A percentile compares a stretch with the other conserved stretches of the same genome.
phyloP scores from a whole-genome alignment of 2,329 filamentous ascomycete species.

The Seiridium unicorne region DNA sequence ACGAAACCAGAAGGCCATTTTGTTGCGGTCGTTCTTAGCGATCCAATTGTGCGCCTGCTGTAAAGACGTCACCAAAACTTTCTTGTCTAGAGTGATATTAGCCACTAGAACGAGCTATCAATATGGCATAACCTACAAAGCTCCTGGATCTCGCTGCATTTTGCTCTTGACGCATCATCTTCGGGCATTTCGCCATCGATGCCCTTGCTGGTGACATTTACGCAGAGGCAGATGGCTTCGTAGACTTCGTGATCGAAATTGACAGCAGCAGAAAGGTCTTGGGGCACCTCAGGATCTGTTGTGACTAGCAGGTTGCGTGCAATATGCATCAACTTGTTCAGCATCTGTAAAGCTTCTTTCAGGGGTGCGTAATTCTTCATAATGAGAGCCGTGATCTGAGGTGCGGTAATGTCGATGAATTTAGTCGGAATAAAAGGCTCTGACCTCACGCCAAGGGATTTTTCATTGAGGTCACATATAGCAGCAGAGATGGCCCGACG shows the following conservation, averaged over 20 bases:
- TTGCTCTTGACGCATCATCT: constrained; percentile 55
- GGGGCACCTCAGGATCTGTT: constrained; percentile 62
- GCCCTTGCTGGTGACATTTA: constrained; percentile 66
- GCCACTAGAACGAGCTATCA: constrained; percentile 7
- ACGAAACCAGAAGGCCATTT: constrained; percentile 68
- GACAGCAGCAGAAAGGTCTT: constrained; percentile 63
- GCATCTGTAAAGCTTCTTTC: constrained; percentile 60
- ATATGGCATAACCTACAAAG: constrained; percentile 46
- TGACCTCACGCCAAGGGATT: constrained; percentile 56
- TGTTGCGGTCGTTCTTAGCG: constrained; percentile 66
- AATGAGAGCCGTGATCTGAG: constrained; percentile 62
- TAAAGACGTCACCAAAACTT: constrained; percentile 62
- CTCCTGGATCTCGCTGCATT: constrained; percentile 62
- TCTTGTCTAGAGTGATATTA: constrained; percentile 51
- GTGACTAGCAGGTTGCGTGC: constrained; percentile 64
- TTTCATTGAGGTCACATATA: constrained; percentile 57
- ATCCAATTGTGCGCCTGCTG: constrained; percentile 71
- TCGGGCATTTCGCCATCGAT: constrained; percentile 61
- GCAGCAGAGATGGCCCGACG: constrained; percentile 61
- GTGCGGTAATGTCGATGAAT: constrained; percentile 50
- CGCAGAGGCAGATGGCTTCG: constrained; percentile 63
- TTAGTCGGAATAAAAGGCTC: constrained; percentile 53
- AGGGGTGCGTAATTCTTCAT: constrained; percentile 60
- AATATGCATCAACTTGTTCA: constrained; percentile 68
- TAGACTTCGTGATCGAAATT: constrained; percentile 66